Conservation (phyloP, 164 flowering plant genomes). For the Piper betle region DNA sequence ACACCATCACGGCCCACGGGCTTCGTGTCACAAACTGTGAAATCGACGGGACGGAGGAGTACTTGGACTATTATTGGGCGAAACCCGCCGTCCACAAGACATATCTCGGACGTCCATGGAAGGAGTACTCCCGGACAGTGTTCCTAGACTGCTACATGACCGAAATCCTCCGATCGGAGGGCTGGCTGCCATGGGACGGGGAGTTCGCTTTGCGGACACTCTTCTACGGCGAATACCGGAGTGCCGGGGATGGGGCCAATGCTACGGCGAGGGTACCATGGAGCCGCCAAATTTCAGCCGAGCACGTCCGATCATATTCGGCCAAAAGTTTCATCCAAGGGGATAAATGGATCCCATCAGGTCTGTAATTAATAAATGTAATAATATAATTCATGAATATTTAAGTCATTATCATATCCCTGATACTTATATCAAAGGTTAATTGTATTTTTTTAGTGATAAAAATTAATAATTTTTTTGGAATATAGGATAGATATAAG, state of each 20-base stretch:
- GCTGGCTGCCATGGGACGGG: conserved; percentile 78
- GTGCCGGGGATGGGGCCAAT: conserved; percentile 44
- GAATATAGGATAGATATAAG: too few species aligned
- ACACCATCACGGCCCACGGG: too few species aligned
- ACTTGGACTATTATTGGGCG: too few species aligned
- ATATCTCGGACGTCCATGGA: conserved; percentile 69
- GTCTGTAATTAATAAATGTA: too few species aligned
- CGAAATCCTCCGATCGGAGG: conserved; percentile 31
- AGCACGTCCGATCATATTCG: conserved; percentile 44
- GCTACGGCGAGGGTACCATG: conserved; percentile 42
- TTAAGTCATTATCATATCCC: too few species aligned
- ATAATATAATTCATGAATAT: too few species aligned
- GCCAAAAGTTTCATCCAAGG: conserved; percentile 74
- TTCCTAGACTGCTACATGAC: conserved; percentile 39
- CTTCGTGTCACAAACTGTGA: too few species aligned
- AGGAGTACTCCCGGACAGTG: conserved; percentile 30
- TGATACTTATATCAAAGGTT: too few species aligned
- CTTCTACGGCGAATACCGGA: conserved; percentile 67
- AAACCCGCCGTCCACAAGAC: conserved; percentile 48
- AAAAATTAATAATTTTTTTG: too few species aligned
- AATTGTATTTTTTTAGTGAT: too few species aligned
- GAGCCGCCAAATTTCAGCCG: conserved; percentile 63
- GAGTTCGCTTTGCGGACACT: conserved; percentile 58
- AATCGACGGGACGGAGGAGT: too few species aligned
- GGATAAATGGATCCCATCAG: conserved; percentile 52